phyloP scores from a whole-genome alignment of 495 filamentous ascomycete species.

The Thermothielavioides terrestris region DNA sequence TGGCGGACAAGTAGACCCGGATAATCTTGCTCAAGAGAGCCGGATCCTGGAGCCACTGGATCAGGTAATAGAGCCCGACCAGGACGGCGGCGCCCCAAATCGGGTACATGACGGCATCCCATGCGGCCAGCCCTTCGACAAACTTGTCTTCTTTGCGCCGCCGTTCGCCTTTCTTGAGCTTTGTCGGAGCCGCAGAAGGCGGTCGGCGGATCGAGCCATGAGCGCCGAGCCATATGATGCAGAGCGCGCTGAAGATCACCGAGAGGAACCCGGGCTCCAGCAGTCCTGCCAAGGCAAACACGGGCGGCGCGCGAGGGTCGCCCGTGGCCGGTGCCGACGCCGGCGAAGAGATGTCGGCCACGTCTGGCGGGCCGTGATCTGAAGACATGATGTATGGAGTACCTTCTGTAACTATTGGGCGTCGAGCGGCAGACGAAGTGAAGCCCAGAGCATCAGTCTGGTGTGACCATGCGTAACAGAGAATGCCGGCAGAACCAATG shows the following conservation, averaged over 20 bases:
- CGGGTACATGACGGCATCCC: constrained; percentile 81
- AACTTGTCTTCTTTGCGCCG: constrained; percentile 52
- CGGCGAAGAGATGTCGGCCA: not conserved
- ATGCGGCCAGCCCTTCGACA: constrained; percentile 68
- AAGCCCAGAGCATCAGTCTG: too few species aligned
- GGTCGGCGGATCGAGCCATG: constrained; percentile 57
- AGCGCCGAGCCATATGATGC: constrained; percentile 39
- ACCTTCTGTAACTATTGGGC: not conserved
- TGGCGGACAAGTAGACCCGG: constrained; percentile 71
- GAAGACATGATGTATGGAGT: constrained; percentile 12
- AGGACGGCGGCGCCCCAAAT: constrained; percentile 68
- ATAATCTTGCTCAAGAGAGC: constrained; percentile 75
- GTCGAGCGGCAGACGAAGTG: not conserved
- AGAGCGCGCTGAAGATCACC: constrained; percentile 35
- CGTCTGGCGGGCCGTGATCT: not conserved
- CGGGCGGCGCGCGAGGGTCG: not conserved
- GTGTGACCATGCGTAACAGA: too few species aligned
- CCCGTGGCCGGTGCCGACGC: not conserved
- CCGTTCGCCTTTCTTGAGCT: constrained; percentile 36
- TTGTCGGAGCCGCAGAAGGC: constrained; percentile 60
- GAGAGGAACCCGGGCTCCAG: constrained; percentile 36
- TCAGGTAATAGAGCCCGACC: constrained; percentile 73
- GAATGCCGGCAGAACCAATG: too few species aligned
- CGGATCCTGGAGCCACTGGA: constrained; percentile 81
- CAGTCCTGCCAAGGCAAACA: constrained; percentile 34